phyloP scores from a whole-genome alignment of 1,139 yeast genomes.

The Entelexis paramagnoliae region DNA sequence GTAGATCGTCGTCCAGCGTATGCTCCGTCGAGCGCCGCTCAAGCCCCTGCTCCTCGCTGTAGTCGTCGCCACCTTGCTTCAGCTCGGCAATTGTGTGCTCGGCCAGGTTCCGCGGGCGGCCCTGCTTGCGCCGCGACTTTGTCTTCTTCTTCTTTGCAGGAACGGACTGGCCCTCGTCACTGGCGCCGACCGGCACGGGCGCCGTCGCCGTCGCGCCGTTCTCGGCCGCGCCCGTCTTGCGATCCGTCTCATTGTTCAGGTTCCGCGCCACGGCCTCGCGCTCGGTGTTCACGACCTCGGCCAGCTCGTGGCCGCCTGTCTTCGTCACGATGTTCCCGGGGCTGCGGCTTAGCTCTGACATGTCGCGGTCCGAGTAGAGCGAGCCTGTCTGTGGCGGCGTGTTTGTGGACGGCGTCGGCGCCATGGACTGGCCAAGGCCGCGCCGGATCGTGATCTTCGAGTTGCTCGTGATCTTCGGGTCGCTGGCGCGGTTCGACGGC shows the following conservation, averaged over 20 bases:
- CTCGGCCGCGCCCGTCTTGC: background rate
- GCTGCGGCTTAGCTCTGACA: slow-evolving; percentile 11
- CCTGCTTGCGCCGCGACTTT: background rate
- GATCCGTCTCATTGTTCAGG: slow-evolving; percentile 2
- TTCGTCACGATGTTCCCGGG: slow-evolving; percentile 19
- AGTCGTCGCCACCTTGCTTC: background rate
- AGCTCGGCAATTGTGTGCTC: slow-evolving; percentile 4
- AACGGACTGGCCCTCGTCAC: background rate
- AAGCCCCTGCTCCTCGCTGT: background rate
- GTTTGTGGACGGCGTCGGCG: background rate
- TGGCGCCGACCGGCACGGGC: background rate
- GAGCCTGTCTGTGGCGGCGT: background rate
- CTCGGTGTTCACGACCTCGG: slow-evolving; percentile 14
- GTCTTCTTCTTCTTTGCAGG: slow-evolving; percentile 1
- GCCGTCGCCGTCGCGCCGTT: background rate
- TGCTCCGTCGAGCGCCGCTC: background rate
- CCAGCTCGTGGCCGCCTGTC: background rate
- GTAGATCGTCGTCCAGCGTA: slow-evolving; percentile 12
- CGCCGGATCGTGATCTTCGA: slow-evolving; percentile 38
- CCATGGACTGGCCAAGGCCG: background rate
- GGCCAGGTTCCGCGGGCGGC: slow-evolving; percentile 4
- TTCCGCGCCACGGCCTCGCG: slow-evolving; percentile 17
- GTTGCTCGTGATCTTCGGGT: slow-evolving; percentile 67
- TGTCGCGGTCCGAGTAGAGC: background rate
- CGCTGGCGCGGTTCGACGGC: slow-evolving; percentile 59